Evolutionary conservation across 352 stramenopile genomes (phyloP), one percentile per base, ranked within the genome.

Genomic region (Phytopythium oedochilum): DNA sequence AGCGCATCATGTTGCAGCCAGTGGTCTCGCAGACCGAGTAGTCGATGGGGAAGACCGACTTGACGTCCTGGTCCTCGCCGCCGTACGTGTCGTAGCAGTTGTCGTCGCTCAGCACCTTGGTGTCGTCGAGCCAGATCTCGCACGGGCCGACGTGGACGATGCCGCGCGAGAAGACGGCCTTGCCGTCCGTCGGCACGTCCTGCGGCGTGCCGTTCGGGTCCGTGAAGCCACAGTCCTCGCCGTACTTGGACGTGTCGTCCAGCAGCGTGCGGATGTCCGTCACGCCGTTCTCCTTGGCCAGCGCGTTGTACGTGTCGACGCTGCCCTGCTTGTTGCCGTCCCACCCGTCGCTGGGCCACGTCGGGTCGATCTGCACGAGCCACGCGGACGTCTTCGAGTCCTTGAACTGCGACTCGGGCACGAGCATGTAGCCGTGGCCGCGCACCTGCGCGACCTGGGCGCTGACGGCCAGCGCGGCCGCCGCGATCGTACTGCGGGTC

Each of bases 41-140:
- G 61, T 76, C 68, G 42, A 76, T 57, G 3, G 68, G 68, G 46
- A 76, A 72, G 20, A 71, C 32, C 11, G 66, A 74, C 49, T 74
- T 74, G 52, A 74, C 64, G 49, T 73, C 64, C 35, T 70, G 57
- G 61, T 70, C 61, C 28, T 67, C 52, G 52, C 68, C 68, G 26
- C 66, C 66, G 46, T 70, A 76, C 39, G 55, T 61, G 46, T 40
- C 45, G 46, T 60, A 68, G 55, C 68, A 76, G 38, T 76, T 57
- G 28, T 73, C 61, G 6, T 75, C 50, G 20, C 46, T 52, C 35
- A 75, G 39, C 40, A 73, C 68, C 51, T 57, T 70, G 29, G 54
- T 72, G 53, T 75, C 64, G 29, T 75, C 68, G 3, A 75, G 66
- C 66, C 66, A 75, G 28, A 75, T 68, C 46, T 71, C 66, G 22